Evolutionary conservation across 1,284 basidiomycete genomes (phyloP).

Genomic region (Naganishia sp.): DNA sequence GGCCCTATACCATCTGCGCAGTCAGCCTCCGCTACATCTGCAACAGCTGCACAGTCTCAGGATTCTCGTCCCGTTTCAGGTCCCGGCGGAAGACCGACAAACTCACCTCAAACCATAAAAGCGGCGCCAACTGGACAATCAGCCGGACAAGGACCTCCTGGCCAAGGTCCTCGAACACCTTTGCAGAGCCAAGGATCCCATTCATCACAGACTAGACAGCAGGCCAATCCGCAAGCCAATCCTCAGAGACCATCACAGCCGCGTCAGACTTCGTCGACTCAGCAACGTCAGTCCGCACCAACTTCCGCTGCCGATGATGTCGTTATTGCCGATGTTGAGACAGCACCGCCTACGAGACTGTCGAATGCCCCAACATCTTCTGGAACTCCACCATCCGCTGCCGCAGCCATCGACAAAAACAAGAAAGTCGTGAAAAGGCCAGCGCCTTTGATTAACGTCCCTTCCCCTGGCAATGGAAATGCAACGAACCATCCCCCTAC

Average conservation of each 20-base stretch:
- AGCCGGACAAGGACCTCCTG: not conserved
- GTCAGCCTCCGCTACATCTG: not conserved
- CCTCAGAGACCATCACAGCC: not conserved
- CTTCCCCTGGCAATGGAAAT: not conserved
- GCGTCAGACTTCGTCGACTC: not conserved
- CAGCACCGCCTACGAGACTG: not conserved
- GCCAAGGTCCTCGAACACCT: not conserved
- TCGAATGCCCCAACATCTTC: not conserved
- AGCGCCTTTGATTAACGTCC: constrained; percentile 6
- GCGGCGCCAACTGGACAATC: not conserved
- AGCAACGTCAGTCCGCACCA: not conserved
- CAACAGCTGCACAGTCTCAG: not conserved
- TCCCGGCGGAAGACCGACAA: not conserved
- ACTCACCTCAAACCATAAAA: not conserved
- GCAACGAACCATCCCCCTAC: not conserved
- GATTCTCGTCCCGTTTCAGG: not conserved
- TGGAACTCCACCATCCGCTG: not conserved
- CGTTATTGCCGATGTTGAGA: constrained; percentile 15
- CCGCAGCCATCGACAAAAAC: not conserved
- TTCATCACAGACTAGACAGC: not conserved
- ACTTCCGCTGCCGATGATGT: constrained; percentile 2
- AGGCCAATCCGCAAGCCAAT: not conserved
- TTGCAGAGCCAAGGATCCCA: not conserved
- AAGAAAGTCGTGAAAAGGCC: constrained; percentile 9
- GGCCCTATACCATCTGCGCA: not conserved